Conservation (phyloP, 441 rosid species). For the Adansonia grandidieri region DNA sequence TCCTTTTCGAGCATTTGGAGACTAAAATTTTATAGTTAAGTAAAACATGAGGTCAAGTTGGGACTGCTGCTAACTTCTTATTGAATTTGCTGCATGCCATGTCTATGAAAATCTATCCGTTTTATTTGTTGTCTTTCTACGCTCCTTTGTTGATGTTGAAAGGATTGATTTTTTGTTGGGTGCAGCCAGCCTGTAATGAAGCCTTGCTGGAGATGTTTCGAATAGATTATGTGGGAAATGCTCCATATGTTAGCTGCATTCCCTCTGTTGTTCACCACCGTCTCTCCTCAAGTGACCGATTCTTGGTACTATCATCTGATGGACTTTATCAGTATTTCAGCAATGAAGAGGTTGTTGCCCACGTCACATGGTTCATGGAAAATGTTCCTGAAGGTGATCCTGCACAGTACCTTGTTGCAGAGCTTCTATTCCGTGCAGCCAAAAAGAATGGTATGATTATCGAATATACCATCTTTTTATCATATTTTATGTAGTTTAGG, state of each 20-base stretch:
- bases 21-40: conserved; percentile 4
- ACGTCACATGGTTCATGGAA: conserved; percentile 96
- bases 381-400: conserved; percentile 97
- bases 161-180: conserved; percentile 22
- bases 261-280: conserved; percentile 85
- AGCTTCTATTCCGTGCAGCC: conserved; percentile 93
- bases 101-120: conserved; percentile 1
- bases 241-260: conserved; percentile 77
- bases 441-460: conserved; percentile 76
- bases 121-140: conserved; percentile 2
- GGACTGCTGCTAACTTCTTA: background rate
- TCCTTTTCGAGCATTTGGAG: conserved; percentile 1
- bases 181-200: conserved; percentile 87
- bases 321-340: conserved; percentile 94
- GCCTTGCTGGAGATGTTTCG: conserved; percentile 81
- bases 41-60: background rate
- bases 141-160: conserved; percentile 16
- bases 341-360: conserved; percentile 95
- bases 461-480: background rate
- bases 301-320: conserved; percentile 89
- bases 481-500: background rate
- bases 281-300: conserved; percentile 79
- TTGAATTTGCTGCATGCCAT: background rate
- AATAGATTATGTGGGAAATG: conserved; percentile 71
- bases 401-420: conserved; percentile 92